Percentiles rank a stretch among this genome's conserved stretches.
phyloP scores from a whole-genome alignment of 2,329 filamentous ascomycete genomes.

The Fusarium sp. region DNA sequence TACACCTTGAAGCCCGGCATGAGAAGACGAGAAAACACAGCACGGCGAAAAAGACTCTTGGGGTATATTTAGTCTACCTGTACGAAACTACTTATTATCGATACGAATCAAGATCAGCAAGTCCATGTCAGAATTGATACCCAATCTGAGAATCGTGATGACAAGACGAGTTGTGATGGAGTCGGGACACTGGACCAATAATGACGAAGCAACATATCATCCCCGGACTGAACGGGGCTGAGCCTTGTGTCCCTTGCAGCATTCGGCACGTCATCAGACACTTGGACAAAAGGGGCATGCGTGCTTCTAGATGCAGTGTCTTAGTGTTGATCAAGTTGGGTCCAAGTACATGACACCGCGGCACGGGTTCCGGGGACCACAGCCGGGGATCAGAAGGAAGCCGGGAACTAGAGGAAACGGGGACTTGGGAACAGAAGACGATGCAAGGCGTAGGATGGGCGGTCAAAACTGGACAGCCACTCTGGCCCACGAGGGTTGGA shows the following conservation, averaged over 20 bases:
- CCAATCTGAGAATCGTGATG: neutral
- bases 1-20: neutral
- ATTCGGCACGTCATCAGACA: neutral
- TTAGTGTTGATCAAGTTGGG: neutral
- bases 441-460: constrained; percentile 6
- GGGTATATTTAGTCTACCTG: constrained; percentile 6
- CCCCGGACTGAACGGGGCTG: neutral
- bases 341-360: constrained; percentile 1
- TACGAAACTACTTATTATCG: constrained; percentile 5
- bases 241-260: constrained; percentile 11
- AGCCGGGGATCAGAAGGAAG: constrained; percentile 3
- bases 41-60: neutral
- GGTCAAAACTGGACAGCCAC: neutral
- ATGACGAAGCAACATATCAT: neutral
- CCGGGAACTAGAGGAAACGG: constrained; percentile 11
- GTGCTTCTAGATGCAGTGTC: constrained; percentile 5
- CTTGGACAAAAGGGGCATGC: constrained; percentile 14
- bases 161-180: neutral
- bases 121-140: neutral
- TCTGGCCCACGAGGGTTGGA: neutral
- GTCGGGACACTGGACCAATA: neutral
- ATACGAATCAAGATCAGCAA: constrained; percentile 7
- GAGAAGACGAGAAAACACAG: neutral
- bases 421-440: constrained; percentile 13
- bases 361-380: constrained; percentile 1